phyloP scores from a whole-genome alignment of 148 eudicot genomes.

The Selenicereus undatus region DNA sequence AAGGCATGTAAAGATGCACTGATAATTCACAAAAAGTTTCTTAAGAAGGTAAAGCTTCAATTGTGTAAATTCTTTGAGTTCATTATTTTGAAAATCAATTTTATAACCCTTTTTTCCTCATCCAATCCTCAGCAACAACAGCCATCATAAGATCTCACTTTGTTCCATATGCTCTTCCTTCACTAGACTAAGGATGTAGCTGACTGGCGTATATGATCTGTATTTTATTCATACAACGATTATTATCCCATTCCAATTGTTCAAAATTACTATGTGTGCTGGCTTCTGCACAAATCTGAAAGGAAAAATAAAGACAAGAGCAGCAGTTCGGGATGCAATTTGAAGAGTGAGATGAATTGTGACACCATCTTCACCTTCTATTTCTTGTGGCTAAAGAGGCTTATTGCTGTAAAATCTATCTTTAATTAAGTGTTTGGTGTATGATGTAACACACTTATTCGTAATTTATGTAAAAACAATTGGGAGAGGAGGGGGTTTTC shows the following conservation, averaged over 20 bases:
- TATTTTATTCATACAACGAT: background rate
- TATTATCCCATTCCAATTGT: background rate
- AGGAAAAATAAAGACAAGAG: conserved; percentile 2
- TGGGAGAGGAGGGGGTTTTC: no score
- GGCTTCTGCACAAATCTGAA: background rate
- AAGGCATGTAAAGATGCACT: conserved; percentile 76
- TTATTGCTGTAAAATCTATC: background rate
- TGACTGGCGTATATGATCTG: background rate
- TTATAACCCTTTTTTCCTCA: background rate
- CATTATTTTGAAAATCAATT: background rate
- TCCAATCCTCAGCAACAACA: conserved; percentile 28
- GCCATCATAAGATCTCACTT: conserved; percentile 10
- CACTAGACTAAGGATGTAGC: background rate
- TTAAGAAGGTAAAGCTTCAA: conserved; percentile 51
- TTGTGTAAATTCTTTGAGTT: background rate
- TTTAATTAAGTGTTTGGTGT: conserved; percentile 1
- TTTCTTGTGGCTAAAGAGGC: background rate
- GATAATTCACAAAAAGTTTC: conserved; percentile 74
- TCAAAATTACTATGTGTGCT: background rate
- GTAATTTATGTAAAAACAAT: no score
- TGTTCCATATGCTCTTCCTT: background rate
- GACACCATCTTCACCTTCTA: background rate
- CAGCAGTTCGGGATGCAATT: background rate
- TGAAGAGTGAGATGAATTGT: background rate
- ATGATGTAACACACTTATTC: background rate